A percentile compares a stretch with the other conserved stretches of the same genome.
These are phyloP conservation scores for Halenospora varia DNA, from an alignment of 495 filamentous ascomycete species.

Conservation along the genomic window DNA sequence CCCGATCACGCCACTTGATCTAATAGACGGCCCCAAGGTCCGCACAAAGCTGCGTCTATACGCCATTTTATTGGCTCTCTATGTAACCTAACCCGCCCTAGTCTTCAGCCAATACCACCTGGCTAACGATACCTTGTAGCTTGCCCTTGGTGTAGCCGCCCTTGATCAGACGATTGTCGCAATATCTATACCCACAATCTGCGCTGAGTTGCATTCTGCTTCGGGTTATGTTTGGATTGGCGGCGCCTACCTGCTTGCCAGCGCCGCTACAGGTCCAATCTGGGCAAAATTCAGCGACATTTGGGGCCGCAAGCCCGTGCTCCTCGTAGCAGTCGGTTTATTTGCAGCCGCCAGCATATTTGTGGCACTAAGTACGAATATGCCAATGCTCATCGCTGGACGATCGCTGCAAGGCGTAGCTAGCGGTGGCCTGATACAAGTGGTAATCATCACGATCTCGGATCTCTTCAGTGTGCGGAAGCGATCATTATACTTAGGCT, in stretches of 20 bases:
- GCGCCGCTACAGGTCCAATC: slow-evolving; percentile 37
- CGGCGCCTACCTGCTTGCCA: slow-evolving; percentile 53
- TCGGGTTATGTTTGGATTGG: slow-evolving; percentile 66
- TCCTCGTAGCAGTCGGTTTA: slow-evolving; percentile 61
- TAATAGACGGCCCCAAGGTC: slow-evolving; percentile 18
- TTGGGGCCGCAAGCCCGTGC: slow-evolving; percentile 70
- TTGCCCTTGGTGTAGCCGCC: slow-evolving; percentile 37
- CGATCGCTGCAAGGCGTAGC: slow-evolving; percentile 71
- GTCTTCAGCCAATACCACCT: slow-evolving; percentile 2
- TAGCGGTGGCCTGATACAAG: slow-evolving; percentile 67
- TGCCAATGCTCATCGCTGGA: slow-evolving; percentile 68
- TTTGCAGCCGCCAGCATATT: slow-evolving; percentile 60
- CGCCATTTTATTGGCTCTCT: slow-evolving; percentile 25
- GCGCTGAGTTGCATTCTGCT: slow-evolving; percentile 51
- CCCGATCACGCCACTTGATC: slow-evolving; percentile 10
- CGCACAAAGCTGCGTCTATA: slow-evolving; percentile 27
- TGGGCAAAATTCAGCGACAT: slow-evolving; percentile 58
- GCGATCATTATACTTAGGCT: slow-evolving; percentile 25
- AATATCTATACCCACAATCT: slow-evolving; percentile 56
- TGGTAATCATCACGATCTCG: slow-evolving; percentile 72
- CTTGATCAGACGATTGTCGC: slow-evolving; percentile 62
- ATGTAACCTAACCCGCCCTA: slow-evolving; percentile 13
- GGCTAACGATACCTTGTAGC: slow-evolving; percentile 16
- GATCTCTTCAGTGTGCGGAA: slow-evolving; percentile 49
- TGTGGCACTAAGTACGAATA: slow-evolving; percentile 57